Base-by-base conservation (phyloP, 768 basidiomycete species). In the Amanita rimosa region DNA sequence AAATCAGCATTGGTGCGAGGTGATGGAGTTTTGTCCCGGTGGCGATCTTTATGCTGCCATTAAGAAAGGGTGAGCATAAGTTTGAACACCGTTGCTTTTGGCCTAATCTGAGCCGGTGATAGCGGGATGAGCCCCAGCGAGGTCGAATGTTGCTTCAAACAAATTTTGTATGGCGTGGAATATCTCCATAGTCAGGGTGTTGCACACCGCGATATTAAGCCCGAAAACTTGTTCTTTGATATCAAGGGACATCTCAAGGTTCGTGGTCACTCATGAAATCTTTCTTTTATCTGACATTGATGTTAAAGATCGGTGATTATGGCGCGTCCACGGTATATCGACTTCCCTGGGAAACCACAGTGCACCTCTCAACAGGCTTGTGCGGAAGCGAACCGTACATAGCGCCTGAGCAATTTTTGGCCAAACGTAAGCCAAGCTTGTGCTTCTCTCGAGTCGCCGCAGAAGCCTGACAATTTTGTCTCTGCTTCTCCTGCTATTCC, bases 381-480 rank as follows among this genome's bases (percentile, higher is more conserved):
- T 99, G 95, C 58, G 95, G 95, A 21, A 93, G 89, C 58, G 95
- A 99, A 62, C 95, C 95, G 1, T 99, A 99, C 67, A 99, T 99
- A 59, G 95, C 95, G 7, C 96, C 96, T 24, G 95, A 99, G 64
- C 90, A 96, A 67, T 99, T 97, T 60, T 69, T 92, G 57, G 82
- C 85, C 60, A 94, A 96, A 82, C 92, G 95, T 95, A 74, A 80
- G 92, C 74, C 55, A 55, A 52, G 52, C 52, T 58, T 57, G 60
- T 61, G 50, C 57, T 59, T 59, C 45, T 57, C 54, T 53, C 56
- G 39, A 54, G 53, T 49, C 48, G 52, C 58, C 55, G 56, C 54
- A 58, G 59, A 53, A 55, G 55, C 53, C 64, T 62, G 64, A 68
- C 64, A 61, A 65, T 64, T 74, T 58, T 70, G 64, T 54, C 48